Conservation (phyloP, 257 asterid genomes). For the Gentiana macrophylla region DNA sequence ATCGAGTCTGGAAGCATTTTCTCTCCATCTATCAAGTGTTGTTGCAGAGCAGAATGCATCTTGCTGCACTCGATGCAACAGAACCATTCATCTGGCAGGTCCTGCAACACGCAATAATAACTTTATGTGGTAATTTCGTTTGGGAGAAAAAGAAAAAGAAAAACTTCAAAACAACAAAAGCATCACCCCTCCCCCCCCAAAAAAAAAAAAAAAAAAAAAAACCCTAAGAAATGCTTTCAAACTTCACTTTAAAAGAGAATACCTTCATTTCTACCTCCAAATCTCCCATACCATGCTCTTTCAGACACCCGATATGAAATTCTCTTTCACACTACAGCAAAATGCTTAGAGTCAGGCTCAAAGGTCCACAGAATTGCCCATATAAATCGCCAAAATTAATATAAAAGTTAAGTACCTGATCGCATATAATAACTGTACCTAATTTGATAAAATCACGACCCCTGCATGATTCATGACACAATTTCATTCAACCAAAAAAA, state of each 20-base stretch:
- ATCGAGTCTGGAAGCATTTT: slow-evolving; percentile 49
- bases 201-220: neutral
- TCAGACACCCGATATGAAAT: slow-evolving; percentile 80
- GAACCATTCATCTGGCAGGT: slow-evolving; percentile 78
- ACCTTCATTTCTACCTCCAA: slow-evolving; percentile 38
- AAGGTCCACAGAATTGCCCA: neutral
- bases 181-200: neutral
- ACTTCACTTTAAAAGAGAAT: neutral
- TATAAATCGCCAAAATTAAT: neutral
- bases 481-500: neutral
- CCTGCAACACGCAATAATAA: slow-evolving; percentile 34
- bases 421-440: slow-evolving; percentile 80
- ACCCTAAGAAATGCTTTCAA: neutral
- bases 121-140: no score
- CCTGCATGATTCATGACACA: slow-evolving; percentile 27
- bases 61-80: slow-evolving; percentile 51
- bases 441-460: slow-evolving; percentile 50
- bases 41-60: slow-evolving; percentile 44
- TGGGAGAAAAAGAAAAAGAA: slow-evolving; percentile 1
- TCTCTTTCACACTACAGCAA: slow-evolving; percentile 78
- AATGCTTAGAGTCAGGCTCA: neutral
- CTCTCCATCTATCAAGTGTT: slow-evolving; percentile 49
- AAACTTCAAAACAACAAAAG: neutral
- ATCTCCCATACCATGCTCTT: slow-evolving; percentile 58
- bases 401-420: slow-evolving; percentile 44